Evolutionary conservation across 306 rosid genomes (phyloP).

Genomic region (Abrus pulchellus): DNA sequence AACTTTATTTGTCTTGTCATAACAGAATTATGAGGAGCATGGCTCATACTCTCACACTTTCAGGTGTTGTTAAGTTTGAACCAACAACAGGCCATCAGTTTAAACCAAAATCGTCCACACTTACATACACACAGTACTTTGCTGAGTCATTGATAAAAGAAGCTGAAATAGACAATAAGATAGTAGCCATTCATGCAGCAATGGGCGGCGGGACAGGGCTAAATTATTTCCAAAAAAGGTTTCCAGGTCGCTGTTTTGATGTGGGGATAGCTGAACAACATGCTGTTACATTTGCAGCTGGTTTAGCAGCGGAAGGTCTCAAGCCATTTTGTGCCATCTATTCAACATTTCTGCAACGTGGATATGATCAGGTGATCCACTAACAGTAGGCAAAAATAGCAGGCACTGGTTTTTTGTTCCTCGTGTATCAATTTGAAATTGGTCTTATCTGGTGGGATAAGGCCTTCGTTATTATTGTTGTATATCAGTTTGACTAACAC

Average conservation of each 20-base stretch:
- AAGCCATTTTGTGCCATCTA: constrained; percentile 89
- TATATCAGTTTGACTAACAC: background rate
- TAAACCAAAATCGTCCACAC: constrained; percentile 66
- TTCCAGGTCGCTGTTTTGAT: constrained; percentile 80
- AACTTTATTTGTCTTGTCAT: constrained; percentile 5
- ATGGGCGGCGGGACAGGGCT: constrained; percentile 91
- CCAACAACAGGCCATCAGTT: constrained; percentile 74
- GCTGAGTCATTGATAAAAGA: constrained; percentile 79
- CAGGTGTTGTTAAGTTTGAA: constrained; percentile 79
- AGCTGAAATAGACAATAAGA: constrained; percentile 74
- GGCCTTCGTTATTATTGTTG: too few species aligned
- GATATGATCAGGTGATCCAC: constrained; percentile 75
- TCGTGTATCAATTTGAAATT: too few species aligned
- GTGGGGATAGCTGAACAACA: constrained; percentile 91
- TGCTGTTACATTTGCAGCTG: constrained; percentile 86
- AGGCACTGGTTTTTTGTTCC: background rate
- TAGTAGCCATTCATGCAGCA: constrained; percentile 85
- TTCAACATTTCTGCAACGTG: constrained; percentile 84
- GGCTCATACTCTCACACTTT: constrained; percentile 30
- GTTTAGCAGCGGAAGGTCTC: constrained; percentile 80
- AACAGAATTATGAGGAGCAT: background rate
- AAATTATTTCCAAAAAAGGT: constrained; percentile 77
- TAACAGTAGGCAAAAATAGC: background rate
- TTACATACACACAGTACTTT: constrained; percentile 72
- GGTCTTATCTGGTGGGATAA: too few species aligned